Base-by-base conservation (phyloP, 768 basidiomycete genomes). In the Coprinellus micaceus region DNA sequence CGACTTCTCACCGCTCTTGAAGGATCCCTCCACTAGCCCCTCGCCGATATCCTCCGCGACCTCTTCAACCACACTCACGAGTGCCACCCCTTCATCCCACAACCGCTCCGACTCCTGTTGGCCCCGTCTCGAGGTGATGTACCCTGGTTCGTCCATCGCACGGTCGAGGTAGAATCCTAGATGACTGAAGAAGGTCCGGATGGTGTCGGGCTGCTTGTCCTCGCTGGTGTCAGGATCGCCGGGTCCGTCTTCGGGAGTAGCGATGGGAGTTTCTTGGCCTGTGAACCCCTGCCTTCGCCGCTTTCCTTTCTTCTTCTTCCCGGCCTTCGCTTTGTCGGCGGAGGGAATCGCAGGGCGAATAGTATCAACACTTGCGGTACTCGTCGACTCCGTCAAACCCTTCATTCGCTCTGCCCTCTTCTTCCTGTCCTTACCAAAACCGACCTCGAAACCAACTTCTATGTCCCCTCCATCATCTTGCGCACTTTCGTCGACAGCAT, bases 111-210 rank as follows among this genome's bases (percentile, higher is more conserved):
- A 49, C 5, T 55, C 40, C n/a, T 52, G 56, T 9, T 46, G 37
- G 2, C 64, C 66, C 3, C 59, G 58, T 11, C 52, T 45, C 1
- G 63, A 66, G n/a, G 57, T 54, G 6, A 58, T 64, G 65, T 66
- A 70, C 9, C 60, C 64, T 3, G 64, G 63, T 40, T 67, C 60
- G 26, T 61, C 58, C 15, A 68, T 28, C 3, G 64, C 61, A n/a
- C 48, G 58, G 21, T 67, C 65, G 15, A 68, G 53, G 53, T 60
- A 70, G 4, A 30, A 48, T 1, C 65, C 65, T 10, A 70, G n/a
- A 11, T 59, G 59, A 12, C 39, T 26, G 45, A 70, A 63, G 55
- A 66, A 70, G 7, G 30, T 26, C 13, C 52, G 57, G 11, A 63
- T 30, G 1, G 57, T 57, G 29, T 62, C 65, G 13, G 53, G 53